phyloP scores from a whole-genome alignment of 108 stramenopile genomes.

The Mediolabrus comicus region DNA sequence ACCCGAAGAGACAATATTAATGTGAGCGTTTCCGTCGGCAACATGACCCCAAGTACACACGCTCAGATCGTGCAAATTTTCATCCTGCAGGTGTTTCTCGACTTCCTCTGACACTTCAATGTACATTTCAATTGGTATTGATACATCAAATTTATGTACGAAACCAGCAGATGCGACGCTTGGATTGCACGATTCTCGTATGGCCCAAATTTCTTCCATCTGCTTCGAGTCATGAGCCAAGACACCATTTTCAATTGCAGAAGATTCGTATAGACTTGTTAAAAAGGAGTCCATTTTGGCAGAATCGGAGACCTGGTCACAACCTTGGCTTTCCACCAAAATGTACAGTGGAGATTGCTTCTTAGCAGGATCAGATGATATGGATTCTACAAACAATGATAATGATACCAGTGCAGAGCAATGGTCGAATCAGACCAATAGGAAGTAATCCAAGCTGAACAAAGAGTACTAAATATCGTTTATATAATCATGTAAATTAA shows the following conservation, averaged over 20 bases:
- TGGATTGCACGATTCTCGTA: slow-evolving; percentile 79
- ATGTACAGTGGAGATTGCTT: slow-evolving; percentile 64
- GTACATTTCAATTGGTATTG: slow-evolving; percentile 75
- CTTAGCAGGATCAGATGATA: not conserved
- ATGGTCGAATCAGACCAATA: too few species aligned
- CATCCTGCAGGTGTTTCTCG: slow-evolving; percentile 22
- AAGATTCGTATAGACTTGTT: slow-evolving; percentile 52
- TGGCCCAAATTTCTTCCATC: slow-evolving; percentile 66
- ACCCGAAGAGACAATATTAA: slow-evolving; percentile 80
- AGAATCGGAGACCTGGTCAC: slow-evolving; percentile 72
- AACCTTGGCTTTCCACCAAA: slow-evolving; percentile 92
- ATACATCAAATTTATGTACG: slow-evolving; percentile 95
- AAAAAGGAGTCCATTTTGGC: slow-evolving; percentile 86
- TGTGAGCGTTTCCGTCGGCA: slow-evolving; percentile 95
- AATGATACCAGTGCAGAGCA: too few species aligned
- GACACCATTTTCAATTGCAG: slow-evolving; percentile 71
- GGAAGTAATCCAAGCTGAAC: too few species aligned
- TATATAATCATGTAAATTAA: too few species aligned
- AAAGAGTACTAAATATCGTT: too few species aligned
- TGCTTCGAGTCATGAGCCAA: slow-evolving; percentile 83
- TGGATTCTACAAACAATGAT: too few species aligned
- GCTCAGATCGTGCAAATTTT: slow-evolving; percentile 21
- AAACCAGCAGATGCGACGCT: slow-evolving; percentile 58
- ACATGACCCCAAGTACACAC: slow-evolving; percentile 83
- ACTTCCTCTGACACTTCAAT: slow-evolving; percentile 66